A percentile compares a stretch with the other conserved stretches of the same genome.
phyloP scores from a whole-genome alignment of 2,329 filamentous ascomycete genomes.

The Aspergillus costaricaensis region DNA sequence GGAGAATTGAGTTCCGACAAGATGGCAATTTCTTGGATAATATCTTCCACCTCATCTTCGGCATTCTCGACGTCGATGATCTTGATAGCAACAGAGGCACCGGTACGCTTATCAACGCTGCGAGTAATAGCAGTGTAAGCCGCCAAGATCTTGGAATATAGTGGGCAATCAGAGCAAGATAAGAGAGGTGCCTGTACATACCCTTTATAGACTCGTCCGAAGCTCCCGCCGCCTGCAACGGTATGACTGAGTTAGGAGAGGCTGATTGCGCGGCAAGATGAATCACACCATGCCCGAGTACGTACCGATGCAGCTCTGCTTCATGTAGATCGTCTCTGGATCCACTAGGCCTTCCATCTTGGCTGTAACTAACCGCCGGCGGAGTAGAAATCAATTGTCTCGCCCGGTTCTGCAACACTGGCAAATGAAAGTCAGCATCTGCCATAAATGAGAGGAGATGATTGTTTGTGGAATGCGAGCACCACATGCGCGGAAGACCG shows the following conservation, averaged over 20 bases:
- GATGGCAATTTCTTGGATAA: slow-evolving; percentile 98
- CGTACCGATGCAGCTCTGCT: slow-evolving; percentile 84
- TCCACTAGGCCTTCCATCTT: slow-evolving; percentile 63
- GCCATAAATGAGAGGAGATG: not conserved
- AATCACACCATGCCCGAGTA: not conserved
- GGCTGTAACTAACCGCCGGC: slow-evolving; percentile 10
- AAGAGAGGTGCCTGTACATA: slow-evolving; percentile 42
- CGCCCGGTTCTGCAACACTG: slow-evolving; percentile 3
- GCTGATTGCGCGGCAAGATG: slow-evolving; percentile 1
- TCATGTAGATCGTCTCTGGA: slow-evolving; percentile 89
- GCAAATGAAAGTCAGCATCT: slow-evolving; percentile 1
- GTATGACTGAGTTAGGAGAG: slow-evolving; percentile 15
- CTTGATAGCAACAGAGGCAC: slow-evolving; percentile 95
- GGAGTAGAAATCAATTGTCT: not conserved
- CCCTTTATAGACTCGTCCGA: slow-evolving; percentile 99
- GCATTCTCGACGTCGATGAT: slow-evolving; percentile 98
- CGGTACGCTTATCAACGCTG: slow-evolving; percentile 88
- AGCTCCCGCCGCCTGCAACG: slow-evolving; percentile 81
- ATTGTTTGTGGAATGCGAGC: not conserved
- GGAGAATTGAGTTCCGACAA: slow-evolving; percentile 93
- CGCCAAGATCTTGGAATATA: not conserved
- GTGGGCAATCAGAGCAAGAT: not conserved
- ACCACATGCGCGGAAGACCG: not conserved
- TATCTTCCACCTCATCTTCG: slow-evolving; percentile 98
- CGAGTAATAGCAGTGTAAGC: slow-evolving; percentile 13